Evolutionary conservation across 2,329 filamentous ascomycete genomes (phyloP).

Genomic region (Nothophoma quercina): DNA sequence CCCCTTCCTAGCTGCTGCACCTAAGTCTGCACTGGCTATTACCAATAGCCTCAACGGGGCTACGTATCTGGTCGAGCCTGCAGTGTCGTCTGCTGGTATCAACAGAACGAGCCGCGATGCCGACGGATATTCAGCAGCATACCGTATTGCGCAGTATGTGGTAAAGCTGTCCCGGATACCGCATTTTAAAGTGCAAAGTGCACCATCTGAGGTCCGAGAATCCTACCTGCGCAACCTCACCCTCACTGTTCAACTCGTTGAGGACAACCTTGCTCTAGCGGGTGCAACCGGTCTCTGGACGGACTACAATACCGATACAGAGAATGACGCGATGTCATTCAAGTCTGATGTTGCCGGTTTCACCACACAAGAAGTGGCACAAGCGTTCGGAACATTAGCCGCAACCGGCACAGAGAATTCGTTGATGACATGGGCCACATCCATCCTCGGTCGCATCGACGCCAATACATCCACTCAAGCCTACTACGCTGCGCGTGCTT

Average conservation of each 20-base stretch:
- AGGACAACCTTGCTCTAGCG: conserved; percentile 66
- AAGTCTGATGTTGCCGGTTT: conserved; percentile 60
- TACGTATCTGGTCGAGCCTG: conserved; percentile 66
- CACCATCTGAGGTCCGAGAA: conserved; percentile 29
- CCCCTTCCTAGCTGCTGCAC: conserved; percentile 60
- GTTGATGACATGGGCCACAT: conserved; percentile 36
- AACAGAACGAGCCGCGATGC: conserved; percentile 64
- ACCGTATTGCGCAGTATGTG: conserved; percentile 78
- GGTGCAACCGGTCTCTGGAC: conserved; percentile 63
- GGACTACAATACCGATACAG: conserved; percentile 56
- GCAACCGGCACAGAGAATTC: conserved; percentile 24
- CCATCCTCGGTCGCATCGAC: conserved; percentile 33
- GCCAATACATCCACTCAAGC: conserved; percentile 32
- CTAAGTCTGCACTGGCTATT: conserved; percentile 73
- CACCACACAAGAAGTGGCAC: conserved; percentile 54
- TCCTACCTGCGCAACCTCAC: conserved; percentile 59
- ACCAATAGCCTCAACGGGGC: conserved; percentile 76
- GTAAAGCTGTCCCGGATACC: conserved; percentile 62
- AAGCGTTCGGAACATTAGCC: conserved; percentile 22
- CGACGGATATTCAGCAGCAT: conserved; percentile 73
- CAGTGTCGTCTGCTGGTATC: conserved; percentile 24
- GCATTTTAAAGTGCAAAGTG: conserved; percentile 46
- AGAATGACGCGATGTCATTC: conserved; percentile 61
- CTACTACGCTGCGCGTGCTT: conserved; percentile 55
- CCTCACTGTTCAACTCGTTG: conserved; percentile 63